Evolutionary conservation across 257 asterid genomes (phyloP).

Genomic region (Eustoma russellianum): DNA sequence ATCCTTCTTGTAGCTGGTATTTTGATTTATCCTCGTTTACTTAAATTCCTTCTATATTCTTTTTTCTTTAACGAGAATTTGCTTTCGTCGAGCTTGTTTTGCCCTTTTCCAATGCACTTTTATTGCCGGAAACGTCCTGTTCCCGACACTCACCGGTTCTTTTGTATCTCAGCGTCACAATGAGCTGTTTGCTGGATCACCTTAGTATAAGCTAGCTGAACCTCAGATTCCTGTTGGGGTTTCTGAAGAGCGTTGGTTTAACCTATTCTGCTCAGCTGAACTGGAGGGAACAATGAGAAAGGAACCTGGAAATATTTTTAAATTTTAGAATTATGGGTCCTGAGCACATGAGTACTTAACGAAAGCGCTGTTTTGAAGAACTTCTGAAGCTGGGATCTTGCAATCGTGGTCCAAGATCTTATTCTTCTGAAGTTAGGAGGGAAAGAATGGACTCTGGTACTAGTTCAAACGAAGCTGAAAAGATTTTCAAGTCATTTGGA

Average conservation of each 20-base stretch:
- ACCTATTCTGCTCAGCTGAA: not conserved
- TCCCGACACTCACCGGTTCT: not conserved
- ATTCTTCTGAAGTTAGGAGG: not conserved
- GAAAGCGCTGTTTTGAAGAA: not conserved
- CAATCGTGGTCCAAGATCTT: not conserved
- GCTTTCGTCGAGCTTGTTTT: not conserved
- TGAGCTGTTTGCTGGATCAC: not conserved
- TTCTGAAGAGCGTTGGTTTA: not conserved
- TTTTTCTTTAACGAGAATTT: not conserved
- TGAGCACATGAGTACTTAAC: not conserved
- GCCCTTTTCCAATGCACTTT: not conserved
- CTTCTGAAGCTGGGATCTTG: not conserved
- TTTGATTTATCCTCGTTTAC: not conserved
- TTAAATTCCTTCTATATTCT: not conserved
- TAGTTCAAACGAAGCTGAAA: no score
- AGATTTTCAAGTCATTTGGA: no score
- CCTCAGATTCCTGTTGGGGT: not conserved
- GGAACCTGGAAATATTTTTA: not conserved
- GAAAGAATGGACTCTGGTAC: no score
- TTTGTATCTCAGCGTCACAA: not conserved
- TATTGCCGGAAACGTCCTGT: not conserved
- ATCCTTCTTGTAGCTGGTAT: conserved; percentile 8
- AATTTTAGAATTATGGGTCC: not conserved
- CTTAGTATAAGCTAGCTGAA: not conserved
- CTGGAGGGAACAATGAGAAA: not conserved